Base-by-base conservation (phyloP, 208 protist species). In the Acanthamoeba triangularis region DNA sequence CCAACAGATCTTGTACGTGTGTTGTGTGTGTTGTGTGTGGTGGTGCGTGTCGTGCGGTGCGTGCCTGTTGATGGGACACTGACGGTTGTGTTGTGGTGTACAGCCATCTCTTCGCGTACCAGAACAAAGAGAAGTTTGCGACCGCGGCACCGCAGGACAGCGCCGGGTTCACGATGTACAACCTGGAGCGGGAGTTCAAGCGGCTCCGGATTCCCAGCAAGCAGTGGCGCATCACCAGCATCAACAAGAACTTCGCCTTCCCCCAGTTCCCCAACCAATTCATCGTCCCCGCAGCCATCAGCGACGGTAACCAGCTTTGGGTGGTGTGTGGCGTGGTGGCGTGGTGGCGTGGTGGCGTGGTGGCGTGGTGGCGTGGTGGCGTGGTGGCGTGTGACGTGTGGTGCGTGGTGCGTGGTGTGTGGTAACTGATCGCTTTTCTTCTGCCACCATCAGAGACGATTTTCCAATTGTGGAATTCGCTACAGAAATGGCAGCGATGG, bases 141-240 rank as follows among this genome's bases (percentile, higher is more conserved):
- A 8, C 67, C 30, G 28, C 30, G 30, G 3, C 30, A 16, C 67
- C 33, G 54, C 54, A 61, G 23, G 33, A 76, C 33, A 28, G 20
- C 28, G 67, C 5, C 28, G 67, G 67, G 4, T 76, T 76, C 67
- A 41, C 28, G 30, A 18, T 76, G 67, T 76, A 41, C 67, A 37
- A 76, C 33, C 20, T 61, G 20, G 54, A 61, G 54, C 14, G 54
- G 54, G 54, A 61, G 54, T 61, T 61, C 54, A 61, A 61, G 54
- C 54, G 54, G 14, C 54, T 61, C 14, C 54, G 0, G 0, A 61
- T 61, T 25, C 23, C 54, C 54, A 61, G 6, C 54, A 61, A 61
- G 54, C 54, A 61, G 54, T 87, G 78, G 78, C 78, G 78, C 78
- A 52, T 87, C 28, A 59, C 44, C n/a, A 52, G 25, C 18, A 37